These are phyloP conservation scores for Vicia faba DNA, from an alignment of 306 rosid genomes.

Conservation along the genomic window DNA sequence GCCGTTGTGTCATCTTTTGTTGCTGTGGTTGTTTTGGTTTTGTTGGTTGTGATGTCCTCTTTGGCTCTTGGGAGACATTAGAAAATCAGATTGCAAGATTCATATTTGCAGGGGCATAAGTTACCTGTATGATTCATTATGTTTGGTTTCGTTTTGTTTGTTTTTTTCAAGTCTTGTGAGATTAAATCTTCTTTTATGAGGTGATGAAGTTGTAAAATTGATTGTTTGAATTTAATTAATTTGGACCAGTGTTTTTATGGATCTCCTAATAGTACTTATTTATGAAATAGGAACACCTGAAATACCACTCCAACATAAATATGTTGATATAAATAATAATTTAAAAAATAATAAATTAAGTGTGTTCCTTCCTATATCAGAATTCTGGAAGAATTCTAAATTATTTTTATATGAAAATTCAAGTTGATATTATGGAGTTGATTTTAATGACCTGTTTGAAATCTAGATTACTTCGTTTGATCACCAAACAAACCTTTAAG, in stretches of 20 bases:
- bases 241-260: background rate
- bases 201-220: background rate
- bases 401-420: too few relatives aligned
- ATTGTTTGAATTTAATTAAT: background rate
- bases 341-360: too few relatives aligned
- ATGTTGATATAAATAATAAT: too few relatives aligned
- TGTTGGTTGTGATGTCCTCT: constrained; percentile 66
- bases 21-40: constrained; percentile 51
- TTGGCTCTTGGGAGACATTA: constrained; percentile 50
- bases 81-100: background rate
- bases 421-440: too few relatives aligned
- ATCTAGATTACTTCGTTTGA: too few relatives aligned
- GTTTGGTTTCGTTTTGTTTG: constrained; percentile 7
- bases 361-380: too few relatives aligned
- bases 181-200: background rate
- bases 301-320: too few relatives aligned
- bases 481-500: too few relatives aligned
- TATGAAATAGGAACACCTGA: too few relatives aligned
- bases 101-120: constrained; percentile 18
- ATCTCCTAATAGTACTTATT: background rate
- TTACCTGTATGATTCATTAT: constrained; percentile 18
- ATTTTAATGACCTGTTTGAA: too few relatives aligned
- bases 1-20: constrained; percentile 72
- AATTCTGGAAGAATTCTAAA: too few relatives aligned
- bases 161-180: background rate